Base-by-base conservation (phyloP, 2,329 filamentous ascomycete genomes). In the Diplodia scrobiculata region DNA sequence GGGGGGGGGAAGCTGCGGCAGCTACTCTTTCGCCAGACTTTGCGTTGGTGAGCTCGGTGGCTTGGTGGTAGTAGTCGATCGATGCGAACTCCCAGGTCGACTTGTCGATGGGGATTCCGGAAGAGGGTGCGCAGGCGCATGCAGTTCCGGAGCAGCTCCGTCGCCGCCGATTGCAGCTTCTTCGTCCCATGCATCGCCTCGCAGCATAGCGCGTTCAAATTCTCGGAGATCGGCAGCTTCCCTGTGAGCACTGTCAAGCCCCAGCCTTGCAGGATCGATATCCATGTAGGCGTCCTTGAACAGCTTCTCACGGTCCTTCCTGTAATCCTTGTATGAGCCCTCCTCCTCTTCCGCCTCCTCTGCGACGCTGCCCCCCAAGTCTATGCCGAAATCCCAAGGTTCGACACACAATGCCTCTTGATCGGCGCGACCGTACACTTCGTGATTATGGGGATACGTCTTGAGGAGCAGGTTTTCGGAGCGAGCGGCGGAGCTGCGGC, bases 341-440 rank as follows among this genome's bases (percentile, higher is more conserved):
- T 36, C 58, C 17, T 62, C 21, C 3, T 47, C 58, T 13, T 62
- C 55, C 2, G 48, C 45, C 1, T 50, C 58, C 45, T 62, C 58
- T 5, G 58, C 58, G 2, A 62, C 41, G 45, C 45, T 62, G 11
- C 58, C 45, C 11, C 27, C 45, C 5, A 62, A 11, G 17, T 62
- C 58, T 2, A 62, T 62, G 3, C 60, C 63, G 5, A 65, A 59
- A 29, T 67, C 66, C 45, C 34, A 64, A 6, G 53, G 32, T n/a
- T 67, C 66, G 45, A 48, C n/a, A 17, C n/a, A 47, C 29, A 67
- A 27, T 13, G 66, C 66, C 21, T 67, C 66, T 38, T 62, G 63
- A 11, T 67, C 66, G 27, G 62, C 62, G 25, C 63, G 53, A 4
- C 66, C 66, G 51, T 67, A 67, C 1, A 66, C 32, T 17, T 67